These are phyloP conservation scores for Penicillium sp. DNA, from an alignment of 2,329 filamentous ascomycete genomes.

Conservation along the genomic window DNA sequence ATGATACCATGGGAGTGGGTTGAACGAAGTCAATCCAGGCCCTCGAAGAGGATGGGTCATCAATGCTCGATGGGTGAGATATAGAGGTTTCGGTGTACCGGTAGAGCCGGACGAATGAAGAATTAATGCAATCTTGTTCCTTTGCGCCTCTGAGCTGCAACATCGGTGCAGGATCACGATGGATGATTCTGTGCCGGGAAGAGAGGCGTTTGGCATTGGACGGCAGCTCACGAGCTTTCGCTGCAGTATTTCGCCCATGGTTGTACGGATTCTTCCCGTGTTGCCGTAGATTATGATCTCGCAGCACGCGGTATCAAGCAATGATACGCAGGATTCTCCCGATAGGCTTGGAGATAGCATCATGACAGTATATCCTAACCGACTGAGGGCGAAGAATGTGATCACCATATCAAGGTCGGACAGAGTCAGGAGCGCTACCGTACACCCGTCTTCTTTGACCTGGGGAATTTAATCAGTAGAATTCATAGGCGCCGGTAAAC, in stretches of 20 bases:
- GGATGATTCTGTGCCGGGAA: slow-evolving; percentile 9
- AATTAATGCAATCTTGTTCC: slow-evolving; percentile 38
- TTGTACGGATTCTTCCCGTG: slow-evolving; percentile 33
- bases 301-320: slow-evolving; percentile 38
- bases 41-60: slow-evolving; percentile 37
- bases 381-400: slow-evolving; percentile 46
- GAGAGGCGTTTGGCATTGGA: slow-evolving; percentile 18
- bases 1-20: slow-evolving; percentile 47
- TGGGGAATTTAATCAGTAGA: slow-evolving; percentile 1
- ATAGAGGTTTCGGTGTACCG: slow-evolving; percentile 47
- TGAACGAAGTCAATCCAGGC: slow-evolving; percentile 43
- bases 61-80: slow-evolving; percentile 43
- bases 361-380: slow-evolving; percentile 46
- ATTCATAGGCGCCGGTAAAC: background rate
- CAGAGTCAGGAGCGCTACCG: slow-evolving; percentile 41
- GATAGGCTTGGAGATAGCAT: slow-evolving; percentile 46
- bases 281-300: slow-evolving; percentile 40
- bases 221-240: slow-evolving; percentile 26
- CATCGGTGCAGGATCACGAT: slow-evolving; percentile 18
- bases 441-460: slow-evolving; percentile 17
- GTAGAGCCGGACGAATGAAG: slow-evolving; percentile 52
- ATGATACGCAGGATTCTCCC: slow-evolving; percentile 39
- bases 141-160: slow-evolving; percentile 28
- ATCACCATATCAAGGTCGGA: slow-evolving; percentile 46
- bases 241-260: slow-evolving; percentile 29